Evolutionary conservation across 2,329 filamentous ascomycete genomes (phyloP).

Genomic region (Rhinocladiella mackenziei): DNA sequence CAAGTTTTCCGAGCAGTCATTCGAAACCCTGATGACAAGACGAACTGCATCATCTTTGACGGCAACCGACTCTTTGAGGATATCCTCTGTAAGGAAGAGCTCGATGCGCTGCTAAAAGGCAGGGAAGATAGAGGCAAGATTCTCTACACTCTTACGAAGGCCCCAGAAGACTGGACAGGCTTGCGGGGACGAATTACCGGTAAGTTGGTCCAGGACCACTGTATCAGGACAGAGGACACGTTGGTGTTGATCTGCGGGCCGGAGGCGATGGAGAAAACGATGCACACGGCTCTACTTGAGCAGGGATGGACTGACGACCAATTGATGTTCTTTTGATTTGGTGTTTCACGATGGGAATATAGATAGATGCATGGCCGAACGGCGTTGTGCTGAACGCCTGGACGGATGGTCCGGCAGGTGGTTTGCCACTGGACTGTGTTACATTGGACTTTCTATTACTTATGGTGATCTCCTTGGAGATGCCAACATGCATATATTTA

Average conservation of each 20-base stretch:
- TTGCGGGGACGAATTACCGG: conserved; percentile 62
- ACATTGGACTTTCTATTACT: not conserved
- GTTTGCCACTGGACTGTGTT: not conserved
- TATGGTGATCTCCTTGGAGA: not conserved
- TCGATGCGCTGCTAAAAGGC: conserved; percentile 59
- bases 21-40: conserved; percentile 59
- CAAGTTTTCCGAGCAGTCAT: conserved; percentile 75
- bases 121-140: conserved; percentile 59
- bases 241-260: conserved; percentile 80
- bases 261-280: conserved; percentile 65
- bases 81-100: conserved; percentile 71
- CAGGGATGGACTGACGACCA: conserved; percentile 71
- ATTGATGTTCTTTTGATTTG: conserved; percentile 65
- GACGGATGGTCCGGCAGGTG: not conserved
- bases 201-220: conserved; percentile 59
- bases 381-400: not conserved
- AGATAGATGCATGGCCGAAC: not conserved
- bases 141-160: conserved; percentile 65
- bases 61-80: conserved; percentile 75
- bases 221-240: conserved; percentile 45
- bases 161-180: conserved; percentile 63
- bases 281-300: conserved; percentile 52
- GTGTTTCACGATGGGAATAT: not conserved
- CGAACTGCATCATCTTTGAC: conserved; percentile 68
- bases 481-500: conserved; percentile 1